Conservation (phyloP, 2,329 filamentous ascomycete species). For the Ophiostoma triangulosporum region DNA sequence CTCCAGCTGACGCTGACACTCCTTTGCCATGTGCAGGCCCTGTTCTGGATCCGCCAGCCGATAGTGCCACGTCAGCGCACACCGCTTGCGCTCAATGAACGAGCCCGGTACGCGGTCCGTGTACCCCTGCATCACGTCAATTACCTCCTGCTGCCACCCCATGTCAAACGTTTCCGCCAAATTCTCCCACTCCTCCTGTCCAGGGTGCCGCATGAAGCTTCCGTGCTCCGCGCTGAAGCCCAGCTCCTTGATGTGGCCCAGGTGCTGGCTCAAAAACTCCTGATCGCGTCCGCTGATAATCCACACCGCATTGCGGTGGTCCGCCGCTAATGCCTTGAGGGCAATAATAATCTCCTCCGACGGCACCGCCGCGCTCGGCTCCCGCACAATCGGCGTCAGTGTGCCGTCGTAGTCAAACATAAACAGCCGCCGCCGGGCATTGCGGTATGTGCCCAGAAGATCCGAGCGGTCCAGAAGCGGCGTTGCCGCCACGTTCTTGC, state of each 20-base stretch:
- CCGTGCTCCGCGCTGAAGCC: constrained; percentile 97
- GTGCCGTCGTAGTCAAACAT: constrained; percentile 99
- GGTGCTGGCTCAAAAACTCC: constrained; percentile 76
- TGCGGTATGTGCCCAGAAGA: constrained; percentile 60
- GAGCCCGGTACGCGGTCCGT: constrained; percentile 77
- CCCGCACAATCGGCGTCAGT: constrained; percentile 84
- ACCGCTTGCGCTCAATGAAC: constrained; percentile 88
- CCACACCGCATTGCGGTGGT: constrained; percentile 84
- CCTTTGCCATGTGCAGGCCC: constrained; percentile 62
- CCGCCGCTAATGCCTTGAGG: constrained; percentile 63
- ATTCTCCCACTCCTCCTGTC: constrained; percentile 70
- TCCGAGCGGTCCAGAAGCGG: constrained; percentile 65
- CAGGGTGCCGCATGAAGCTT: constrained; percentile 80
- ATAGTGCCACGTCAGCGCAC: constrained; percentile 95
- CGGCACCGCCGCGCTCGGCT: constrained; percentile 79
- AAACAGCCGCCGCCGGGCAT: constrained; percentile 69
- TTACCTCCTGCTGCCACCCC: constrained; percentile 79
- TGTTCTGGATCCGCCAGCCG: constrained; percentile 79
- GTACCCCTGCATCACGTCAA: constrained; percentile 75
- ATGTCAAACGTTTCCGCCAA: constrained; percentile 77
- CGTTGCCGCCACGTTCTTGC: constrained; percentile 61
- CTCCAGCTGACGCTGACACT: constrained; percentile 73
- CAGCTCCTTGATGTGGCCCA: constrained; percentile 78
- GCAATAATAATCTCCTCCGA: constrained; percentile 71
- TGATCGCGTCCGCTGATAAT: constrained; percentile 94